phyloP scores from a whole-genome alignment of 2,329 filamentous ascomycete genomes.

The Diplodia corticola region DNA sequence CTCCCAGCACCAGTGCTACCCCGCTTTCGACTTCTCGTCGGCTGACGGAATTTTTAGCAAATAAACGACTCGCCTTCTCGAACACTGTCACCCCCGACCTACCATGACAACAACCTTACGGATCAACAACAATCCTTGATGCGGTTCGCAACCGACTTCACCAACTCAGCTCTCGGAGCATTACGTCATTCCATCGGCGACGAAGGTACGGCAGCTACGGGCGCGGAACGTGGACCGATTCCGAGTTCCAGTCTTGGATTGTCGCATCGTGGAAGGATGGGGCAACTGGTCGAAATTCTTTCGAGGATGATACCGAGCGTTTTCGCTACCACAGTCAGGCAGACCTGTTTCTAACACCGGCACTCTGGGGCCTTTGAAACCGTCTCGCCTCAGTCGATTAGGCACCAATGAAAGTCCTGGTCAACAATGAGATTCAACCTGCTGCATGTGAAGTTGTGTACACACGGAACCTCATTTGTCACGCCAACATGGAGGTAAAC shows the following conservation, averaged over 20 bases:
- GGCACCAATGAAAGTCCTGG: constrained; percentile 22
- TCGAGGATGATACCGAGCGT: constrained; percentile 20
- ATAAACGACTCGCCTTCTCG: constrained; percentile 49
- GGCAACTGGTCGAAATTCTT: constrained; percentile 23
- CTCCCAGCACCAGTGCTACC: background rate
- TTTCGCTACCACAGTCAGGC: constrained; percentile 9
- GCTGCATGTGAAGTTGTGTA: background rate
- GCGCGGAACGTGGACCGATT: background rate
- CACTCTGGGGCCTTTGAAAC: constrained; percentile 19
- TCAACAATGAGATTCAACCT: background rate
- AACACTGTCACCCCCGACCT: constrained; percentile 34
- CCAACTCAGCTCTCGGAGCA: constrained; percentile 7
- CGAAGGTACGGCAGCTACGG: constrained; percentile 11
- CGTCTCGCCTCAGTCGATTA: constrained; percentile 14
- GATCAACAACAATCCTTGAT: constrained; percentile 3
- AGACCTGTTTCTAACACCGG: constrained; percentile 23
- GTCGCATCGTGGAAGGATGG: constrained; percentile 14
- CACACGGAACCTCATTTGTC: constrained; percentile 23
- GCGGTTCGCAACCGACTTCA: constrained; percentile 1
- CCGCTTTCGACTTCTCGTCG: background rate
- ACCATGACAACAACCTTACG: constrained; percentile 26
- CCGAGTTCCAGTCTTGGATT: background rate
- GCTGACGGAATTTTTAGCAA: constrained; percentile 40
- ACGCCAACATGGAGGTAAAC: constrained; percentile 15
- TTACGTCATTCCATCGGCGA: constrained; percentile 23